Evolutionary conservation across 208 protist genomes (phyloP), one percentile per base, ranked within the genome.

Genomic region (Borovskyia barvae): DNA sequence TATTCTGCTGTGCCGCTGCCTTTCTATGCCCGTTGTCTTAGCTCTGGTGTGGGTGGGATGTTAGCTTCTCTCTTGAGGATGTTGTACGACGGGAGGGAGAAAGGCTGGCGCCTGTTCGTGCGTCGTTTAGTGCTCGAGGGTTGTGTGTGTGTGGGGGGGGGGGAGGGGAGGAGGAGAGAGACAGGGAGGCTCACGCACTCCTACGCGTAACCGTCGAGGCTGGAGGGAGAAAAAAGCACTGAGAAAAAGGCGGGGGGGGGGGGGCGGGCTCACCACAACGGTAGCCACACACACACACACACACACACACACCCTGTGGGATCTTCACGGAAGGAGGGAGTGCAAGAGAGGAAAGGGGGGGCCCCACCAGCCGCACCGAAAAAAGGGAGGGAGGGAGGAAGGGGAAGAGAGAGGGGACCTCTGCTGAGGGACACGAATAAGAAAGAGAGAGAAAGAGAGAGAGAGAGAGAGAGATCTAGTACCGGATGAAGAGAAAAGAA

Each of bases 291-390:
- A 37, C 64, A 53, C n/a, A 39, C 28, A 58, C 28, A 51, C 32
- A 62, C 11, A 72, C 32, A 56, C 37, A 17, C 37, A 49, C 3
- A 26, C 53, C n/a, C 25, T 28, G 22, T n/a, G n/a, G n/a, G n/a
- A n/a, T n/a, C n/a, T n/a, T n/a, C n/a, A n/a, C n/a, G n/a, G n/a
- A n/a, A n/a, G n/a, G n/a, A n/a, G n/a, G n/a, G n/a, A n/a, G n/a
- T n/a, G n/a, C n/a, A n/a, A n/a, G n/a, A n/a, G n/a, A n/a, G n/a
- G n/a, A n/a, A n/a, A n/a, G n/a, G n/a, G n/a, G n/a, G n/a, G n/a
- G n/a, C n/a, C n/a, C n/a, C n/a, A n/a, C n/a, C n/a, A n/a, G n/a
- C n/a, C n/a, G n/a, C n/a, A n/a, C n/a, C n/a, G n/a, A n/a, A n/a
- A n/a, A n/a, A n/a, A n/a, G n/a, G n/a, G n/a, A n/a, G n/a, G n/a